phyloP scores from a whole-genome alignment of 306 rosid species.

The Parietaria judaica region DNA sequence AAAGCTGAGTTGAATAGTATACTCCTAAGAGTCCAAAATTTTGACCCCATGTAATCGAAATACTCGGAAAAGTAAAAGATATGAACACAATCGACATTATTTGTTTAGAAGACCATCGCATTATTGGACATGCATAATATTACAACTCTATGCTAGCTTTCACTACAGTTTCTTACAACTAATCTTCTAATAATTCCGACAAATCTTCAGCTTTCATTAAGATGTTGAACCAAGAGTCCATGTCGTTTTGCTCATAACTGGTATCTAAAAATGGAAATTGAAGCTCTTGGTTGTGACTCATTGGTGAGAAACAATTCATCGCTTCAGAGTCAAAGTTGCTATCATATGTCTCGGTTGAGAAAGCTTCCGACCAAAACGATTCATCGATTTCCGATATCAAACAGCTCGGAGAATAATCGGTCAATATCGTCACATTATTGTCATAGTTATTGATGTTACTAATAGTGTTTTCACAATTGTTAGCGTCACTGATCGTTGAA shows the following conservation, averaged over 20 bases:
- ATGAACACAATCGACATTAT: too few species aligned
- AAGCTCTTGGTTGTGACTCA: conserved; percentile 3
- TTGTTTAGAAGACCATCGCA: neutral
- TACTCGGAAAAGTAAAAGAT: too few species aligned
- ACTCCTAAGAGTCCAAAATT: too few species aligned
- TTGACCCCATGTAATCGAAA: too few species aligned
- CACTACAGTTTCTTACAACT: neutral
- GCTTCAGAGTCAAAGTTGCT: neutral
- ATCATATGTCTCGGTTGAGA: conserved; percentile 33
- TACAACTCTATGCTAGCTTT: neutral
- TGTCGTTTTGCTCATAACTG: conserved; percentile 9
- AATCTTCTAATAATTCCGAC: conserved; percentile 17
- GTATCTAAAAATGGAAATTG: conserved; percentile 12
- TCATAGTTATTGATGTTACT: neutral
- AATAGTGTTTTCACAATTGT: conserved; percentile 11
- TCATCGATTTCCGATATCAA: conserved; percentile 42
- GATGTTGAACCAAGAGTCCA: conserved; percentile 61
- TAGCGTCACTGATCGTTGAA: conserved; percentile 35
- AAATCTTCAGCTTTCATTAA: conserved; percentile 45
- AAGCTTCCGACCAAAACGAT: conserved; percentile 61
- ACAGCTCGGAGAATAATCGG: conserved; percentile 21
- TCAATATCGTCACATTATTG: neutral
- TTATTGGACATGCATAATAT: too few species aligned
- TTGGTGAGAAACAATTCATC: too few species aligned
- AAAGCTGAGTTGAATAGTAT: too few species aligned